Conservation (phyloP, 208 protist species). For the Wallacemonas sp. region DNA sequence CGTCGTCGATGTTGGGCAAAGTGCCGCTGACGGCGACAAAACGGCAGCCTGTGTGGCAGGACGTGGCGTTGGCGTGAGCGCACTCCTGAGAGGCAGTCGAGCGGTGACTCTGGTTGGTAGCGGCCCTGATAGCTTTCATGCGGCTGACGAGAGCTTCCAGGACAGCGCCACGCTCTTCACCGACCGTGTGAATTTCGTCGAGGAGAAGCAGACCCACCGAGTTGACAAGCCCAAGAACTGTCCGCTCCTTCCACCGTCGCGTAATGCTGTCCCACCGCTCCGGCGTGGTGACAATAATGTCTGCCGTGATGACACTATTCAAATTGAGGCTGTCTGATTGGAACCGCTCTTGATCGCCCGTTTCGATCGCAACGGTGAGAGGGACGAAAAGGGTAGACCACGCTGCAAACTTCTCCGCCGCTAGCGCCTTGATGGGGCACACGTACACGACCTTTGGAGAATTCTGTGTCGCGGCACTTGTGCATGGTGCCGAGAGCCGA, state of each 20-base stretch:
- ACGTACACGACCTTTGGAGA: slow-evolving; percentile 85
- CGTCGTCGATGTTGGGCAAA: slow-evolving; percentile 91
- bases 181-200: slow-evolving; percentile 94
- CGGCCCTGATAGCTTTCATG: slow-evolving; percentile 79
- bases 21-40: slow-evolving; percentile 92
- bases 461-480: neutral
- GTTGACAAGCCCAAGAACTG: slow-evolving; percentile 67
- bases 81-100: too few relatives aligned
- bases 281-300: slow-evolving; percentile 93
- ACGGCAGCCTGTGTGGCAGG: slow-evolving; percentile 29
- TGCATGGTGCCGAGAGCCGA: slow-evolving; percentile 24
- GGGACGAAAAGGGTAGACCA: slow-evolving; percentile 80
- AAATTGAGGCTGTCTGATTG: slow-evolving; percentile 43
- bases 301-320: slow-evolving; percentile 35
- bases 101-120: too few relatives aligned
- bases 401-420: slow-evolving; percentile 77
- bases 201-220: slow-evolving; percentile 83
- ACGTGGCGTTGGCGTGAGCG: too few relatives aligned
- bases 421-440: slow-evolving; percentile 91
- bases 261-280: slow-evolving; percentile 95
- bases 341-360: slow-evolving; percentile 94
- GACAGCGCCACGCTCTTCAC: slow-evolving; percentile 88
- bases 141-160: slow-evolving; percentile 93
- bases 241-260: slow-evolving; percentile 84
- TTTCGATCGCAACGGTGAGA: slow-evolving; percentile 86